Evolutionary conservation across 768 basidiomycete species (phyloP), one percentile per base, ranked within the genome.

Genomic region (Filobasidium floriforme): DNA sequence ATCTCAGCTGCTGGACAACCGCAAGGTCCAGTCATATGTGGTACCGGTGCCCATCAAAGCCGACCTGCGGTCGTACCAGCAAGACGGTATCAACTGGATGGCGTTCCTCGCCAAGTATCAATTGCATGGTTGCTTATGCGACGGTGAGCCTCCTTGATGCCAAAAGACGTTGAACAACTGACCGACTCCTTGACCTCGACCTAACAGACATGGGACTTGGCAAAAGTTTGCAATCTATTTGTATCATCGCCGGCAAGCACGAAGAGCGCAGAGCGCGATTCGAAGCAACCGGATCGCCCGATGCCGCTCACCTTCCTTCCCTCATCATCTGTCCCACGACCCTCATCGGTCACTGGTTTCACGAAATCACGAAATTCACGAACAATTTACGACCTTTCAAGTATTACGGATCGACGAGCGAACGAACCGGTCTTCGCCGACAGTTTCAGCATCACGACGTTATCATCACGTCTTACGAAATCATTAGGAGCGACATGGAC

Each of bases 101-200:
- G 96, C 96, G 1, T 99, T 99, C 82, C 82, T 99, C 43, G 90
- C 92, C 22, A 97, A 96, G 76, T 99, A 96, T 76, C 96, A 98
- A 73, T 80, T 99, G 1, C 96, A 99, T 75, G 96, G 96, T 15
- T 90, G 98, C 72, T 86, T 99, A 32, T 99, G 96, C 75, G 96
- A 99, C 73, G 96, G 94, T 92, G 72, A 69, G 84, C 76, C 15
- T 6, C 12, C 5, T 22, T 6, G 22, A 63, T 67, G 64, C 64
- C 61, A 65, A 65, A 52, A 49, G 9, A 19, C 29, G n/a, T 19
- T 22, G 18, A 28, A 14, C 28, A 51, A 12, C 22, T 22, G 18
- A 18, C 46, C 14, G 12, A 49, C 46, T 2, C 22, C 46, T 15
- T 37, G 3, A 9, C 32, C 32, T 37, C 32, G 41, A 26, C 18